Evolutionary conservation across 1,139 yeast species (phyloP), one percentile per base, ranked within the genome.

Genomic region (Debaryomycetaceae sp.): DNA sequence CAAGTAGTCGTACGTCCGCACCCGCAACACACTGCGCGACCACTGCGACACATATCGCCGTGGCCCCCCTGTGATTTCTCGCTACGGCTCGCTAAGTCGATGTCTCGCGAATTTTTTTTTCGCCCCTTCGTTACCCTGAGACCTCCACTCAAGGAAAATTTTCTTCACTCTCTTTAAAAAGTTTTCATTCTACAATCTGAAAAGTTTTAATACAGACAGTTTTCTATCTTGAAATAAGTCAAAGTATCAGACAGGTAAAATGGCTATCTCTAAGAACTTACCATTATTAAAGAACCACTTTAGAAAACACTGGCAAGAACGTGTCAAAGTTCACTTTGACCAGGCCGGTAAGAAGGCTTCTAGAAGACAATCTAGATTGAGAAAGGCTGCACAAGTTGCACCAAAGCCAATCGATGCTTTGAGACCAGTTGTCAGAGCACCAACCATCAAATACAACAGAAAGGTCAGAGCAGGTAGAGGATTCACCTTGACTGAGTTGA

Each of bases 221-320:
- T 38, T 40, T 34, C 38, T 41, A 44, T 37, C 39, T 41, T 42
- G 42, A 40, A 42, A 38, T 34, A 44, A 46, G 31, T 27, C 31
- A 27, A 27, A 27, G 31, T 27, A 27, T 27, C 31, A 27, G 11
- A 27, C 31, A 27, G 31, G 11, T 27, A 27, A 41, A 61, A 73
- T 77, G 93, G 98, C 98, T 79, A 89, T 93, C 82, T 78, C 93
- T 69, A 90, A 93, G 91, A 93, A 93, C 80, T 81, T 86, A 78
- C 96, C 97, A 85, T 81, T 91, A 83, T 90, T 85, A 81, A 87
- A 86, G 83, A 86, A 86, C 81, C 96, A 87, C 81, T 87, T 87
- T 89, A 85, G 95, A 83, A 93, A 93, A 88, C 93, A 90, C 96
- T 93, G 99, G 99, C 98, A 93, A 82, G 96, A 88, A 80, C 89